Percentiles rank a stretch among this genome's conserved stretches.
Evolutionary conservation across 169 alveolate species (phyloP).

Genomic region (Plasmodium chabaudi): DNA sequence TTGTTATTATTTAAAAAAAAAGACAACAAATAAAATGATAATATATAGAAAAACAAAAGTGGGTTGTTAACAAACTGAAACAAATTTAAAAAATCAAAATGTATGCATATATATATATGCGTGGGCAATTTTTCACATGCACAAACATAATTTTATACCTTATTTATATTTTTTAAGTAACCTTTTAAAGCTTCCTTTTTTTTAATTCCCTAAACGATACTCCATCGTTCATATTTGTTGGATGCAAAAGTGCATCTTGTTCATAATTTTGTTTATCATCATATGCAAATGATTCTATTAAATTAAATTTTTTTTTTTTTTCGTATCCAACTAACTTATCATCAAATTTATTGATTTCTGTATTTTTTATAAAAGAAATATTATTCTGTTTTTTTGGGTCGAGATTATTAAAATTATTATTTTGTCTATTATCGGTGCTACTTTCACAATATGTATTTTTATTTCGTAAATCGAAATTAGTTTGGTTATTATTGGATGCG

Average conservation of each 20-base stretch:
- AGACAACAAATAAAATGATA: not conserved
- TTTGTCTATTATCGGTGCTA: not conserved
- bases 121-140: too few species aligned
- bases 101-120: not conserved
- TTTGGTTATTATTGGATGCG: not conserved
- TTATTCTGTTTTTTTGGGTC: not conserved
- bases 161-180: not conserved
- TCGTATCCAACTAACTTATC: constrained; percentile 17
- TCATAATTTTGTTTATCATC: constrained; percentile 46
- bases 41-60: constrained; percentile 3
- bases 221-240: constrained; percentile 11
- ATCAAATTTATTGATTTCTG: not conserved
- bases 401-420: not conserved
- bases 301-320: constrained; percentile 62
- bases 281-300: constrained; percentile 61
- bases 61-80: not conserved
- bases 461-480: not conserved
- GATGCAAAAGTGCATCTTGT: not conserved
- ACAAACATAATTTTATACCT: not conserved
- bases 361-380: not conserved
- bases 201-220: constrained; percentile 52
- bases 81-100: not conserved
- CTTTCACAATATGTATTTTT: not conserved
- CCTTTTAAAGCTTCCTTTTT: constrained; percentile 38
- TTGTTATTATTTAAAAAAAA: not conserved